Base-by-base conservation (phyloP, 345 rosid species). In the Dipteronia dyeriana region DNA sequence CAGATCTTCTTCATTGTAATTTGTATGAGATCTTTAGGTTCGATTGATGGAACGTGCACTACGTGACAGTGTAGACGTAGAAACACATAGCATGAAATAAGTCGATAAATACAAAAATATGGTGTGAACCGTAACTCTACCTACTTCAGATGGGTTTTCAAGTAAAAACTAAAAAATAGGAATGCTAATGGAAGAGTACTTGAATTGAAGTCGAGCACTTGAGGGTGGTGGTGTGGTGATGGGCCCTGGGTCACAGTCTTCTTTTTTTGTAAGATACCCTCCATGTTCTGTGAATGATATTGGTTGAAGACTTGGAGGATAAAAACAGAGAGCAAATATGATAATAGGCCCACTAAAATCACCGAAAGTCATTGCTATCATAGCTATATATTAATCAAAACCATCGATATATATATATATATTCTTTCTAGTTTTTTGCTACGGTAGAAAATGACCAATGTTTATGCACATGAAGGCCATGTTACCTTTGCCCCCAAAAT, bases 241-340 rank as follows among this genome's bases (percentile, higher is more conserved):
- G 66, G 75, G 66, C 56, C 65, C 59, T 1, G 39, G 68, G n/a
- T 34, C 19, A 11, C 68, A 7, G 62, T 62, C 43, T n/a, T 73
- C 11, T 31, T 17, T 19, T 19, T 19, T 34, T 60, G 70, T 59
- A 62, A 9, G 26, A 66, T 41, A 5, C 6, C 49, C 80, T 71
- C 79, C 82, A 82, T 71, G 79, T 78, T 75, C 77, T 60, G 74
- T 73, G 79, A 65, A 78, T 38, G 56, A 25, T 43, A 66, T 39
- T 78, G 73, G 70, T 56, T 9, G 74, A 45, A 23, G 53, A 57
- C 47, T 7, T 20, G 25, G 54, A 31, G 8, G 56, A 45, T 8
- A 5, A 61, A 67, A 76, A 13, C 72, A 75, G 63, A 62, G 45
- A 68, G 20, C 14, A n/a, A 69, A 45, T 57, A 43, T 3, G 59